Base-by-base conservation (phyloP, 345 rosid species). In the Kernera saxatilis region DNA sequence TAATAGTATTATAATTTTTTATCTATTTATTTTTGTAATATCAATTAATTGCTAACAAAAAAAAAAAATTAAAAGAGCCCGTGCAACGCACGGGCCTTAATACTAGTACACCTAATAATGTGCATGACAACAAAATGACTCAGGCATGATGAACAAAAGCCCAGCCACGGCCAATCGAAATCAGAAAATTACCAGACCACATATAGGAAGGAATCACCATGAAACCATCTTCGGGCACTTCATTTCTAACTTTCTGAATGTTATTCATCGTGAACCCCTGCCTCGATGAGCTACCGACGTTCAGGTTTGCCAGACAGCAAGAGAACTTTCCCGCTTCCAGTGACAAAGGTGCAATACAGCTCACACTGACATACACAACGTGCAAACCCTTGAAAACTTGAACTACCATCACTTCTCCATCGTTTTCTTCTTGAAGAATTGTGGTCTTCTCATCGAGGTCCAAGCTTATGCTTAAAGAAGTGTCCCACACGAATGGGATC, bases 391-490 rank as follows among this genome's bases (percentile, higher is more conserved):
- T 41, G 25, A 75, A 74, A 75, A 15, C 78, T 39, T 70, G 82
- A 45, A 85, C 71, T 15, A 82, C 41, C 3, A 66, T 39, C 33
- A 77, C 64, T n/a, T 36, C 73, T 2, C 80, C 70, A 18, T 40
- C 26, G 0, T 17, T 18, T 23, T 66, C 35, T 68, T 75, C 78
- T 41, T 67, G 69, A 17, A 67, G 54, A 14, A 74, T 14, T 6
- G 5, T 51, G 15, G 33, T 14, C 32, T 59, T 23, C 12, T 43
- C 19, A 4, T 17, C 6, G 2, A 29, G 14, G 46, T 59, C 57
- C 8, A 84, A 25, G 23, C 29, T 56, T 3, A 78, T 5, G 1
- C 10, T n/a, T 22, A 19, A 6, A 35, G 26, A 23, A n/a, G 2
- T 6, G 3, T 17, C 4, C 70, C 41, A 45, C 36, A 53, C 3